Evolutionary conservation across 768 basidiomycete species (phyloP).

Genomic region (Lentinus tigrinus): DNA sequence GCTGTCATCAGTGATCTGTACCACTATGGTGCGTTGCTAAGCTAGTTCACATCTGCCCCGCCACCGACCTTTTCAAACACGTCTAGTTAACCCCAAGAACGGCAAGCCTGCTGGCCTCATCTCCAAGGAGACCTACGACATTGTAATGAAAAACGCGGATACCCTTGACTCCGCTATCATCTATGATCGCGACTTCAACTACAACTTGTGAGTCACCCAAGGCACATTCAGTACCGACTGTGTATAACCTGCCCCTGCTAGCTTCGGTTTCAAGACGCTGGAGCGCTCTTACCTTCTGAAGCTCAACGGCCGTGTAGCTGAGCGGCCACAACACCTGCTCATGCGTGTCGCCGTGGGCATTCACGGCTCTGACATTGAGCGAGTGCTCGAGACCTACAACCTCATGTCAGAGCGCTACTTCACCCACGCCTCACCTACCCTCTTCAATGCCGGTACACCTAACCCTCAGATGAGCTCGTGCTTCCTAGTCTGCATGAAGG

Average conservation of each 20-base stretch:
- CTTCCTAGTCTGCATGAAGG: conserved; percentile 98
- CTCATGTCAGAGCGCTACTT: conserved; percentile 99
- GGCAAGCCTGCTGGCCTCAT: conserved; percentile 87
- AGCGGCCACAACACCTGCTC: conserved; percentile 98
- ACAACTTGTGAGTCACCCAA: conserved; percentile 72
- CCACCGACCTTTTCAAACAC: not conserved
- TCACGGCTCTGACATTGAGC: conserved; percentile 86
- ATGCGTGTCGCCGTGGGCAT: conserved; percentile 99
- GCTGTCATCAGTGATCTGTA: conserved; percentile 90
- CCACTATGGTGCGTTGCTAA: conserved; percentile 61
- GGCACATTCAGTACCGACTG: not conserved
- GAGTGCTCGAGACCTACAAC: conserved; percentile 88
- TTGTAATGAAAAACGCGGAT: conserved; percentile 80
- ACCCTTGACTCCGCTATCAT: conserved; percentile 91
- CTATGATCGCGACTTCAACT: conserved; percentile 97
- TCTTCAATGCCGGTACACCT: conserved; percentile 98
- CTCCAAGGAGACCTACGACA: conserved; percentile 78
- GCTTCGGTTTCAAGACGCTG: conserved; percentile 99
- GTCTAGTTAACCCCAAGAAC: conserved; percentile 91
- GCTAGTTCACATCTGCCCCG: not conserved
- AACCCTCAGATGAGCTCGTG: conserved; percentile 94
- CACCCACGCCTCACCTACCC: conserved; percentile 95
- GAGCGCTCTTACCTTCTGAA: conserved; percentile 97
- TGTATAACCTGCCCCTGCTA: conserved; percentile 25
- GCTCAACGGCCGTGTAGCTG: conserved; percentile 91